Percentiles rank a stretch among this genome's conserved stretches.
phyloP scores from a whole-genome alignment of 306 rosid genomes.

The Gastrolobium villosum region DNA sequence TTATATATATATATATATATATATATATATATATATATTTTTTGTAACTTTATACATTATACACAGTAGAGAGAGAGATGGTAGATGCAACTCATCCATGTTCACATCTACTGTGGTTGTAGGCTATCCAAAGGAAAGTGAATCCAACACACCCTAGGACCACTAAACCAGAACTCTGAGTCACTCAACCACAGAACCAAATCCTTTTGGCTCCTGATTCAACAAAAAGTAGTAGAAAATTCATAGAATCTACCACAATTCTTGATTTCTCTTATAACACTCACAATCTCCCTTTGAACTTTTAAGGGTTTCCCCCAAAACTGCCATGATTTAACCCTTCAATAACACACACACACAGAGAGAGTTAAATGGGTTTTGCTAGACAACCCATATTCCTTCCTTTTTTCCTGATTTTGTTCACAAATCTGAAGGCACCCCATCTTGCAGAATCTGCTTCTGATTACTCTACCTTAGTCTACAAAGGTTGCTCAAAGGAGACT shows the following conservation, averaged over 20 bases:
- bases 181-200: constrained; percentile 39
- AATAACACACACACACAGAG: neutral
- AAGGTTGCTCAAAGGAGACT: constrained; percentile 87
- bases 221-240: constrained; percentile 33
- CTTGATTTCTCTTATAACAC: neutral
- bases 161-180: constrained; percentile 43
- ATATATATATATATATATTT: neutral
- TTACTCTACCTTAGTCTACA: constrained; percentile 76
- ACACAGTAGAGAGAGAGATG: neutral
- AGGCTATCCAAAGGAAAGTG: constrained; percentile 54
- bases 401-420: constrained; percentile 47
- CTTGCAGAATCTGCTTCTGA: constrained; percentile 66
- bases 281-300: neutral
- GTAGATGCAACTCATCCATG: constrained; percentile 31
- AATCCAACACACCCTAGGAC: constrained; percentile 45
- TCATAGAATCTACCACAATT: constrained; percentile 13
- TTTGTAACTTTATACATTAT: constrained; percentile 3
- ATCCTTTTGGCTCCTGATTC: constrained; percentile 34
- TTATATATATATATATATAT: too few species aligned
- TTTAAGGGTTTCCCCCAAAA: constrained; percentile 25
- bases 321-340: constrained; percentile 67
- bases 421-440: constrained; percentile 51
- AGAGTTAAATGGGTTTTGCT: constrained; percentile 61
- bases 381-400: constrained; percentile 47
- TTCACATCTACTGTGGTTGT: constrained; percentile 53